A percentile compares a stretch with the other conserved stretches of the same genome.
phyloP scores from a whole-genome alignment of 768 basidiomycete species.

The Kwoniella sp. region DNA sequence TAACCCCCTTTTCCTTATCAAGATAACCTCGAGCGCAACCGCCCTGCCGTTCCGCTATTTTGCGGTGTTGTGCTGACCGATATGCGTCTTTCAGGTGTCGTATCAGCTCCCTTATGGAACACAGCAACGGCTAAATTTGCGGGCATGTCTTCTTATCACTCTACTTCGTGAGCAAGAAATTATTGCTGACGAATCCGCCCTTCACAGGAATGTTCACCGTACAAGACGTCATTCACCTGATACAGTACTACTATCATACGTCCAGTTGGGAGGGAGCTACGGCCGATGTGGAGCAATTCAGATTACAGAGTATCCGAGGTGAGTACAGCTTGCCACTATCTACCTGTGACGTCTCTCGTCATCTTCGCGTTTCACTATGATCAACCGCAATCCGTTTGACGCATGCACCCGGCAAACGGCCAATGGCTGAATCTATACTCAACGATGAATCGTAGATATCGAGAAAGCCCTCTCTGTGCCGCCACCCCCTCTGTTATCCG shows the following conservation, averaged over 20 bases:
- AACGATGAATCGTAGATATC: constrained; percentile 66
- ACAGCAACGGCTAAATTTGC: constrained; percentile 89
- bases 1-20: not conserved
- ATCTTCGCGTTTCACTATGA: not conserved
- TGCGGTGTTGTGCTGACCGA: not conserved
- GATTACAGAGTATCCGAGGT: constrained; percentile 87
- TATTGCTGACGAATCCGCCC: constrained; percentile 17
- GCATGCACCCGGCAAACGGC: not conserved
- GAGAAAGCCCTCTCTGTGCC: constrained; percentile 89
- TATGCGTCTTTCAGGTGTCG: constrained; percentile 68
- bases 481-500: constrained; percentile 83
- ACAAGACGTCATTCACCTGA: constrained; percentile 97
- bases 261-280: constrained; percentile 79
- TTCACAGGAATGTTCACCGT: constrained; percentile 92
- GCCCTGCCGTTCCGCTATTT: not conserved
- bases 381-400: not conserved
- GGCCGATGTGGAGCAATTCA: constrained; percentile 88
- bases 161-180: not conserved
- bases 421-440: not conserved
- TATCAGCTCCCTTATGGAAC: constrained; percentile 98
- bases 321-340: constrained; percentile 37
- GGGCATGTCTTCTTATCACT: constrained; percentile 36
- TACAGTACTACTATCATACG: constrained; percentile 95
- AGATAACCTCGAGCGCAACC: not conserved
- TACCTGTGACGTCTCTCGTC: not conserved